These are phyloP conservation scores for Globisporangium yorkense DNA, from an alignment of 352 stramenopile genomes.

Conservation along the genomic window DNA sequence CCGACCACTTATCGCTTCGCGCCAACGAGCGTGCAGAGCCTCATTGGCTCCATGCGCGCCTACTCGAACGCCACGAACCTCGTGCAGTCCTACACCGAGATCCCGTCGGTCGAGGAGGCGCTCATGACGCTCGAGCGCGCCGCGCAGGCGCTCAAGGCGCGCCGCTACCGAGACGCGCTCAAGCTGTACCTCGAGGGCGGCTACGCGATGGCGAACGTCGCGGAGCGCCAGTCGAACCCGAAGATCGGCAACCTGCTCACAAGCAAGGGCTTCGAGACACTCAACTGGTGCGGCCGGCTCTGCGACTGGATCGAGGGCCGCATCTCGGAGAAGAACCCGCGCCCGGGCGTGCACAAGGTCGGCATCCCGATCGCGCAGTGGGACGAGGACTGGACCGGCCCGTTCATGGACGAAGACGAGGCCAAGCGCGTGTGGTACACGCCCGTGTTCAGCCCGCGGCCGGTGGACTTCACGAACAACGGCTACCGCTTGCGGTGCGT, in stretches of 20 bases:
- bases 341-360: conserved; percentile 74
- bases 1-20: conserved; percentile 55
- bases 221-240: conserved; percentile 66
- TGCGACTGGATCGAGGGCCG: conserved; percentile 85
- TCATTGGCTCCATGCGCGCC: conserved; percentile 76
- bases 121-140: conserved; percentile 70
- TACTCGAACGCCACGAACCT: conserved; percentile 71
- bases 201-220: conserved; percentile 81
- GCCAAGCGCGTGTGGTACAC: conserved; percentile 77
- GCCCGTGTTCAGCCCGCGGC: conserved; percentile 61
- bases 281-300: conserved; percentile 78
- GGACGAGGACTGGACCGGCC: conserved; percentile 74
- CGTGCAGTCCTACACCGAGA: conserved; percentile 68
- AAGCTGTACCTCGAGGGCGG: conserved; percentile 81
- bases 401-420: conserved; percentile 70
- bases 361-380: conserved; percentile 58
- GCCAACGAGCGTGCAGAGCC: conserved; percentile 50
- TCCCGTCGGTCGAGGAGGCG: conserved; percentile 75
- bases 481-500: conserved; percentile 77
- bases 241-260: conserved; percentile 86
- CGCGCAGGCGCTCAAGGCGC: conserved; percentile 39
- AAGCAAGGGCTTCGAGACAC: conserved; percentile 80
- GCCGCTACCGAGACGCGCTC: conserved; percentile 71
- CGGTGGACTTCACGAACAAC: conserved; percentile 70
- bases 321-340: conserved; percentile 65